Evolutionary conservation across 1,284 basidiomycete genomes (phyloP), one percentile per base, ranked within the genome.

Genomic region (Chalciporus sp.): DNA sequence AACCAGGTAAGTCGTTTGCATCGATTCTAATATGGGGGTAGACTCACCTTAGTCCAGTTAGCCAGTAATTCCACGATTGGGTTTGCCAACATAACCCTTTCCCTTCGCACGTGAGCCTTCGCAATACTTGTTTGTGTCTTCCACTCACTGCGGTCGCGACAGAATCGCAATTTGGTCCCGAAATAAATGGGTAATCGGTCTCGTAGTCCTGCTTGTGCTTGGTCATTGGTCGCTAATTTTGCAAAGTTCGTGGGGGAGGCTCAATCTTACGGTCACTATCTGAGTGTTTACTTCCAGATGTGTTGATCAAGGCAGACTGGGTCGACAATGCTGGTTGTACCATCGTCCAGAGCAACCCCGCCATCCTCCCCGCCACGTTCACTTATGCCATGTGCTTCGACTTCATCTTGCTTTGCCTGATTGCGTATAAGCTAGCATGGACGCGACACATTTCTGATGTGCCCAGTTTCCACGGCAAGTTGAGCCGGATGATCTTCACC

Each of bases 331-430:
- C 55, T 23, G 74, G 72, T 0, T 77, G 76, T 57, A 64, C 64
- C 1, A 76, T 76, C 50, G 52, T 65, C 35, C 42, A 69, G 35
- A 75, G 73, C 10, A 72, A 73, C 57, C 77, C 68, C 49, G 75
- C 68, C 9, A 60, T 74, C 47, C 72, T 77, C 31, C 71, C 74
- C 4, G 73, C 72, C 9, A 75, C 72, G 0, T 78, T 77, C 49
- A 75, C 77, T 51, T 78, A 79, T 61, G 72, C 76, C 41, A 80
- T 80, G 79, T 56, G 64, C 52, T 78, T 80, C 60, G 78, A 80
- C 59, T 64, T 79, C 31, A 29, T 75, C 42, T 73, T 80, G 45
- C 67, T 80, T 42, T 62, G 71, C 43, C 58, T 80, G 45, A 76
- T 72, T 29, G 70, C 70, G 29, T 72, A 72, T 48, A 72, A 67